Base-by-base conservation (phyloP, 768 basidiomycete species). In the Phanerodontia chrysosporium region DNA sequence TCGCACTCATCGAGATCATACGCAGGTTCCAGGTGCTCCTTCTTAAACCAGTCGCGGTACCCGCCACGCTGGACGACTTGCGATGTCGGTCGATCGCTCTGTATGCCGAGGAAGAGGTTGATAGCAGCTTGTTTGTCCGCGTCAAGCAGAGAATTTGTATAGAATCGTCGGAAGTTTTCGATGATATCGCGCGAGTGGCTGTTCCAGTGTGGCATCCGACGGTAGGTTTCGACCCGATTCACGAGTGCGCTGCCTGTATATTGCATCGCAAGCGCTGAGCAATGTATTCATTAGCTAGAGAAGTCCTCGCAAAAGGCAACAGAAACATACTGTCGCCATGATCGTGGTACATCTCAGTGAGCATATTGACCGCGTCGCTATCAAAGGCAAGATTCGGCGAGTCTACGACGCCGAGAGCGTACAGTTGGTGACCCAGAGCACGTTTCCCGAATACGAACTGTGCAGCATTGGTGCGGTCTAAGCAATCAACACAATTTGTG, bases 261-360 rank as follows among this genome's bases (percentile, higher is more conserved):
- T 69, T 99, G 96, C 62, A 97, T 76, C 0, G 96, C 95, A 58
- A 98, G 85, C 0, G 94, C 95, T 95, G 58, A 4, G 39, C 10
- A 4, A 35, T 35, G 8, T 7, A 2, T 2, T 18, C 10, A 32
- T 3, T 16, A 22, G 4, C 28, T 18, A 51, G 56, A 13, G n/a
- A 46, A 16, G 2, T 28, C 22, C 22, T 22, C 4, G 28, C 42
- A 25, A 45, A 63, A 39, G 21, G 3, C 29, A 32, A 21, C 44
- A 27, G 49, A 36, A 25, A 73, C 90, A 67, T 68, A 94, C 93
- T 95, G 68, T 97, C 94, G 1, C 94, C 94, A 64, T 97, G 95
- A 70, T 97, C 94, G 69, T 96, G 94, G 71, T 95, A 98, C 95
- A 99, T 98, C 74, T 97, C 94, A 3, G 95, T 98, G 64, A 99